Evolutionary conservation across 2,329 filamentous ascomycete genomes (phyloP), one percentile per base, ranked within the genome.

Genomic region (Colletotrichum brevisporum): DNA sequence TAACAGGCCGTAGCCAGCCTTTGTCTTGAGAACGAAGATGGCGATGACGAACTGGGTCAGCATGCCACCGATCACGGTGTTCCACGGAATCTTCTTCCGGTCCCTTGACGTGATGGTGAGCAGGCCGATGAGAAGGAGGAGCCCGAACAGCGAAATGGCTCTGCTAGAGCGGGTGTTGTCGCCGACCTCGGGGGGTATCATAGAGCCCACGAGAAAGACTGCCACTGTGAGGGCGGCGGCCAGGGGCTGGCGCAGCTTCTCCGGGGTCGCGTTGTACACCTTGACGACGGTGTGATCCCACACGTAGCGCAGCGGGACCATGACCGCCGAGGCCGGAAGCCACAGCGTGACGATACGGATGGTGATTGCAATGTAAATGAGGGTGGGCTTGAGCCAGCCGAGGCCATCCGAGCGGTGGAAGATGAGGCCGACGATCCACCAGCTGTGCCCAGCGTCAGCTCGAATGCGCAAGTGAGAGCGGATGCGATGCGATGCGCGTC

Each of bases 331-430:
- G 47, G 66, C 66, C 12, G 66, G 66, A 8, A 69, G 61, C 66
- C 66, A 57, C 10, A 71, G 15, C 10, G 68, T 70, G 48, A 92
- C 75, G 31, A 92, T 74, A 4, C 90, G 87, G 61, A 92, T 80
- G 21, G 88, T 88, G 72, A 92, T 88, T 55, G 82, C 83, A 48
- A 92, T 84, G 79, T 86, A 92, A 51, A 92, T 78, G 45, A 92
- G 82, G 81, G 92, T 91, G 0, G 90, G 90, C 70, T 91, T 86
- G 63, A 92, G 76, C 91, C 90, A 73, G 88, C 87, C 5, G 82
- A 81, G 53, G 45, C 31, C 47, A 1, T 55, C 63, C 10, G 63
- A 57, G 31, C 66, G 66, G 10, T 66, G 66, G 50, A 65, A 69
- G 54, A 69, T n/a, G 41, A 69, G 61, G 12, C 66, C 66, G 15